Percentiles rank a stretch among this genome's conserved stretches.
phyloP scores from a whole-genome alignment of 768 basidiomycete species.

The Panellus pusillus region DNA sequence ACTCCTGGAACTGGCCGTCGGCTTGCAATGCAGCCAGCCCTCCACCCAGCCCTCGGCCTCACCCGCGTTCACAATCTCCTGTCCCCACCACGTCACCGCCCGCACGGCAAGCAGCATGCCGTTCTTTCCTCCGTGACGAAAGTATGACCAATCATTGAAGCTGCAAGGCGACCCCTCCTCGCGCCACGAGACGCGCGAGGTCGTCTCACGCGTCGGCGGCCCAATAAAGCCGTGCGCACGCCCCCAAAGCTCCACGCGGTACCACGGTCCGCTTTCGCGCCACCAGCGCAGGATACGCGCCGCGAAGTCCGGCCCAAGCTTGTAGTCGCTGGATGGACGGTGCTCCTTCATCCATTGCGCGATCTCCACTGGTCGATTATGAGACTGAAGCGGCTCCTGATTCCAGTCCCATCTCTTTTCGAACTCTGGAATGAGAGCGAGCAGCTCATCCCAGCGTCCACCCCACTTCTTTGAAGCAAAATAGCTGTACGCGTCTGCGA shows the following conservation, averaged over 20 bases:
- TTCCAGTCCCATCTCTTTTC: too few species aligned
- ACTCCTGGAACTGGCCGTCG: neutral
- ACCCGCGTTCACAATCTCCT: neutral
- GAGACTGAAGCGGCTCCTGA: too few species aligned
- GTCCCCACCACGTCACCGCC: slow-evolving; percentile 5
- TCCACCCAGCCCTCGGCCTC: neutral
- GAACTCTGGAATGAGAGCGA: too few species aligned
- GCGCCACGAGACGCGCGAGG: neutral
- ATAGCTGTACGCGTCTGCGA: too few species aligned
- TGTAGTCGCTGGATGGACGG: too few species aligned
- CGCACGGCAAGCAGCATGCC: neutral
- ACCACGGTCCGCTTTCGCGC: neutral
- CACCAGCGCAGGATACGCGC: neutral
- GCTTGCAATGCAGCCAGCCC: neutral
- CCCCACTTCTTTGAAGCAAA: too few species aligned
- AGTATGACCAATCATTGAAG: neutral
- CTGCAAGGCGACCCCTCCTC: neutral
- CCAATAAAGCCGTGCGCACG: too few species aligned
- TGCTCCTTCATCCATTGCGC: too few species aligned
- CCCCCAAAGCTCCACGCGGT: neutral
- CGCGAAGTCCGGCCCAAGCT: too few species aligned
- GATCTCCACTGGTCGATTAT: too few species aligned
- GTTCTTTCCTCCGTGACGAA: neutral
- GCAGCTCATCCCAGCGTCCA: too few species aligned
- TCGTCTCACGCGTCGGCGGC: too few species aligned